Percentiles rank a stretch among this genome's conserved stretches.
Evolutionary conservation across 768 basidiomycete species (phyloP).

Genomic region (Holtermanniella nyarrowii): DNA sequence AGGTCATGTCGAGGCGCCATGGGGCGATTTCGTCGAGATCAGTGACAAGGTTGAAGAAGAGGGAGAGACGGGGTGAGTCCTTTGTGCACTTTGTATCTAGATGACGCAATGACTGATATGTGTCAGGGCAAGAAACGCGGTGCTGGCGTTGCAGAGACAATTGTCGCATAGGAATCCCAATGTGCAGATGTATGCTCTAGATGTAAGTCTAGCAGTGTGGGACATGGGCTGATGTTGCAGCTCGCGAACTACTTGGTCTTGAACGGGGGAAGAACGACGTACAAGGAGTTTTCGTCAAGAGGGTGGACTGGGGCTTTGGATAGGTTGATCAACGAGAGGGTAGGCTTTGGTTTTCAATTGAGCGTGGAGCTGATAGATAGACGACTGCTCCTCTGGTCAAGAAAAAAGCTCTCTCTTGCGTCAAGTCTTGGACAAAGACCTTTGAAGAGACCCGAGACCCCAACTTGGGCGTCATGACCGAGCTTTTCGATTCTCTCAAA

Average conservation of each 20-base stretch:
- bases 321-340: slow-evolving; percentile 77
- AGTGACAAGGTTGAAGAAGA: slow-evolving; percentile 94
- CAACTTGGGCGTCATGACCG: slow-evolving; percentile 78
- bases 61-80: slow-evolving; percentile 64
- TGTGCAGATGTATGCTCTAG: slow-evolving; percentile 86
- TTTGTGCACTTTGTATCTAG: not conserved
- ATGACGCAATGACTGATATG: not conserved
- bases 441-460: slow-evolving; percentile 60
- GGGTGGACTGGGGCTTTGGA: slow-evolving; percentile 85
- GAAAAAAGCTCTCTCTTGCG: slow-evolving; percentile 56
- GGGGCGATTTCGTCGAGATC: slow-evolving; percentile 87
- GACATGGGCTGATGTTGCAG: slow-evolving; percentile 19
- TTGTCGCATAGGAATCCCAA: slow-evolving; percentile 89
- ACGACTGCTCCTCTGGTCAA: slow-evolving; percentile 88
- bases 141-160: slow-evolving; percentile 77
- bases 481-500: slow-evolving; percentile 70
- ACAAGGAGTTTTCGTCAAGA: slow-evolving; percentile 76
- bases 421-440: slow-evolving; percentile 74
- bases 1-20: slow-evolving; percentile 86
- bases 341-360: slow-evolving; percentile 28
- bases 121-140: slow-evolving; percentile 74
- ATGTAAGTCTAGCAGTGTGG: slow-evolving; percentile 40
- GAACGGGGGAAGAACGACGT: slow-evolving; percentile 72
- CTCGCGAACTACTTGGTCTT: slow-evolving; percentile 80
- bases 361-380: slow-evolving; percentile 43